These are phyloP conservation scores for Acacia confusa DNA, from an alignment of 306 rosid genomes.

Conservation along the genomic window DNA sequence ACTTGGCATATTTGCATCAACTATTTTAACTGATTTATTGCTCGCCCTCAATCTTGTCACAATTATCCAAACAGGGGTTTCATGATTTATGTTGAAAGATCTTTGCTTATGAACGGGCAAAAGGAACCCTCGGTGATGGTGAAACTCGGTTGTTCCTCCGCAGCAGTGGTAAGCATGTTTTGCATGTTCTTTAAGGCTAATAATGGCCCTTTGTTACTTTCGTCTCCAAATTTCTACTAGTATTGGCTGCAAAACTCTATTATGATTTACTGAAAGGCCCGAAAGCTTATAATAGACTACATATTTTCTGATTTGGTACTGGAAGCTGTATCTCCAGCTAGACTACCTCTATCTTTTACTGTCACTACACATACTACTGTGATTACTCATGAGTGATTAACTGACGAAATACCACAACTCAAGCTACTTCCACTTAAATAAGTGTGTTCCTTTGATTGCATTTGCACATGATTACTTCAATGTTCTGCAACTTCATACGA, in stretches of 20 bases:
- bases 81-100: constrained; percentile 87
- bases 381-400: not conserved
- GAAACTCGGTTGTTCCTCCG: constrained; percentile 89
- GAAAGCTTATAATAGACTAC: not conserved
- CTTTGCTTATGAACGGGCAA: constrained; percentile 87
- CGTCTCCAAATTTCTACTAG: not conserved
- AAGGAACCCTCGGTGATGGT: constrained; percentile 92
- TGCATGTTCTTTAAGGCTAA: constrained; percentile 13
- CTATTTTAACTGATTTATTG: constrained; percentile 24
- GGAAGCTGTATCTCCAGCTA: not conserved
- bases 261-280: not conserved
- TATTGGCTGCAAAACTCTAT: not conserved
- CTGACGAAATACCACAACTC: not conserved
- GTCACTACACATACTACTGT: not conserved
- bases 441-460: not conserved
- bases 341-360: not conserved
- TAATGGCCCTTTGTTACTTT: constrained; percentile 5
- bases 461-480: constrained; percentile 9
- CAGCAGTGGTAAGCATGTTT: constrained; percentile 50
- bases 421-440: constrained; percentile 18
- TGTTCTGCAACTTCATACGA: not conserved
- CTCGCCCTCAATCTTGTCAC: constrained; percentile 26
- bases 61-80: constrained; percentile 62
- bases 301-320: not conserved
- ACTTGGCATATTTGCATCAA: not conserved